Evolutionary conservation across 2,329 filamentous ascomycete genomes (phyloP).

Genomic region (Ceratocystiopsis sp.): DNA sequence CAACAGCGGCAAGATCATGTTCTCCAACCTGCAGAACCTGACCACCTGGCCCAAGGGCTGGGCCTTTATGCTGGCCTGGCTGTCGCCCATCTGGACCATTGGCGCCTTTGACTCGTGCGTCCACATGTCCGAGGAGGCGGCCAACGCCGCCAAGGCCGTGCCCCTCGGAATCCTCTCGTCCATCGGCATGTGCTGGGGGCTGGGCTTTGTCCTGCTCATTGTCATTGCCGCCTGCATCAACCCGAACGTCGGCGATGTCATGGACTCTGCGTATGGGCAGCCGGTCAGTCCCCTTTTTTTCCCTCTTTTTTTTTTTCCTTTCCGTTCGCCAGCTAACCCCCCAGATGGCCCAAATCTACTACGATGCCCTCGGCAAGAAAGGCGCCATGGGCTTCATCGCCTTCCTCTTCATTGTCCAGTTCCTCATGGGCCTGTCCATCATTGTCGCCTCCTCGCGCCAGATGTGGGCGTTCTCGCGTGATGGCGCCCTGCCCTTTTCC

Average conservation of each 20-base stretch:
- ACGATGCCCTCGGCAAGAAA: constrained; percentile 39
- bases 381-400: constrained; percentile 42
- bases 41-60: constrained; percentile 40
- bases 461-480: constrained; percentile 45
- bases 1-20: constrained; percentile 33
- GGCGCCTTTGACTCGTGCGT: constrained; percentile 38
- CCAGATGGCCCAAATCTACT: constrained; percentile 34
- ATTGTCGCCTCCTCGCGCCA: constrained; percentile 42
- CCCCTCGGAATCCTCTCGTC: constrained; percentile 42
- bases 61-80: constrained; percentile 43
- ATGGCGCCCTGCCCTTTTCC: constrained; percentile 44
- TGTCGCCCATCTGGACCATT: constrained; percentile 45
- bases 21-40: constrained; percentile 36
- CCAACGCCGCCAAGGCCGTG: constrained; percentile 33
- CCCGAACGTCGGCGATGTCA: constrained; percentile 29
- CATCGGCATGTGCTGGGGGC: constrained; percentile 31
- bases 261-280: constrained; percentile 35
- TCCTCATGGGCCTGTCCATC: constrained; percentile 42
- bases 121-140: constrained; percentile 38
- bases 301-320: background rate
- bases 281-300: constrained; percentile 16
- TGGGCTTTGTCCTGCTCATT: constrained; percentile 40
- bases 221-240: constrained; percentile 40
- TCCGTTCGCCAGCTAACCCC: background rate
- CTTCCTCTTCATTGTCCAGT: constrained; percentile 42